These are phyloP conservation scores for Talaromyces nanjingensis DNA, from an alignment of 495 filamentous ascomycete species.

Conservation along the genomic window DNA sequence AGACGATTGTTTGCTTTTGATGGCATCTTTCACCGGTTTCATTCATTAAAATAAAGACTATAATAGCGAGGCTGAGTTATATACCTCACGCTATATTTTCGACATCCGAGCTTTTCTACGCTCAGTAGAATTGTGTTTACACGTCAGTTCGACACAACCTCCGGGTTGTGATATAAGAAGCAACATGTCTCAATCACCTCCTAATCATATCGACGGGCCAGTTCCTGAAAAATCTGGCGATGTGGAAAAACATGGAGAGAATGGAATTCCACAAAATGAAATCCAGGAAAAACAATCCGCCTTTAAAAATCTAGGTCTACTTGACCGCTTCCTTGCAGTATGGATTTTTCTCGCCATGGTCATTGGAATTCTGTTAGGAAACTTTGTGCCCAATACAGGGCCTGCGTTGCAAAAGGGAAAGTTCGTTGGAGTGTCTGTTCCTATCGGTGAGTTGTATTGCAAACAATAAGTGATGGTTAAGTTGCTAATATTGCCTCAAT, in stretches of 20 bases:
- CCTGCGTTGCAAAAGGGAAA: conserved; percentile 60
- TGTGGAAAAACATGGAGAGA: conserved; percentile 8
- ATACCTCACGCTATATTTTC: neutral
- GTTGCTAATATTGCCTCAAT: conserved; percentile 1
- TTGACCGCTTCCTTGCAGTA: conserved; percentile 71
- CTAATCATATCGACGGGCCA: neutral
- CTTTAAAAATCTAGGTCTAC: conserved; percentile 52
- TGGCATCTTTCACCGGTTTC: neutral
- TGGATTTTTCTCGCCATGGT: conserved; percentile 88
- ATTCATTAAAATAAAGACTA: too few species aligned
- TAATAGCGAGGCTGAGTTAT: neutral
- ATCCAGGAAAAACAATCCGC: conserved; percentile 17
- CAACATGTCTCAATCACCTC: neutral
- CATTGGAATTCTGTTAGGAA: conserved; percentile 71
- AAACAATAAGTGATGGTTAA: neutral
- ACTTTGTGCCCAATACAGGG: conserved; percentile 60
- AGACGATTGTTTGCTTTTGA: neutral
- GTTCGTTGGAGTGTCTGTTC: conserved; percentile 68
- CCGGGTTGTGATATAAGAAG: neutral
- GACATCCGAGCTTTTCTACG: neutral
- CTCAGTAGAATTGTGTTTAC: neutral
- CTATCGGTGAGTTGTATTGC: conserved; percentile 56
- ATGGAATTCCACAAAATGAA: neutral
- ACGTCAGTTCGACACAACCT: neutral
- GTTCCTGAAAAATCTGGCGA: neutral